Evolutionary conservation across 2,329 filamentous ascomycete genomes (phyloP), one percentile per base, ranked within the genome.

Genomic region (Aspergillus viridinutans): DNA sequence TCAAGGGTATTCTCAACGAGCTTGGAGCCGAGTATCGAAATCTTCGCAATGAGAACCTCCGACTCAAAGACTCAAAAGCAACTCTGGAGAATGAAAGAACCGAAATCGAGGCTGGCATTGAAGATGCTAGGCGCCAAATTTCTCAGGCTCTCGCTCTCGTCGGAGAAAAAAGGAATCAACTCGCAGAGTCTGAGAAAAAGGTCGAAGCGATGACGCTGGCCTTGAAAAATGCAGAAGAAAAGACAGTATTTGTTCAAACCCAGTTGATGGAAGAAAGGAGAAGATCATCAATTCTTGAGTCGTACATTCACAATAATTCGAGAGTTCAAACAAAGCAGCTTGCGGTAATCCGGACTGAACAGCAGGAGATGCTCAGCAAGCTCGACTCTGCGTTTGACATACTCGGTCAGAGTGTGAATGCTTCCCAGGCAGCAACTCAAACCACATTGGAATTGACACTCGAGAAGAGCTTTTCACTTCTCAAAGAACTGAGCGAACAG

Each of bases 11-110:
- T 25, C 61, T 75, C 28, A 69, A 67, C 52, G 67, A 68, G 5
- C 55, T 76, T n/a, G 72, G 72, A 4, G 64, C 63, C 8, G 68
- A 72, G 14, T 71, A 72, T 43, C 68, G 73, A 23, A 49, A 38
- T 5, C 67, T 76, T 43, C 68, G 65, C 17, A 62, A 63, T 5
- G 70, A 74, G 42, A 63, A 68, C 0, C 60, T 64, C n/a, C 57
- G 62, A 20, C 56, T 74, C 14, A 72, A 66, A 51, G 59, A 59
- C 32, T 58, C 63, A 2, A 64, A 65, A 20, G 43, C 55, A 7
- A 58, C 61, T 3, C 58, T 74, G 12, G 57, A 62, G 3, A 62
- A 58, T 29, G 70, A 74, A 32, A 69, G 63, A 9, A 49, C 54
- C 17, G 61, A 69, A 10, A 58, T 74, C 29, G 55, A 54, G 10